Conservation (phyloP, 495 filamentous ascomycete genomes). For the Xanthoparmelia taractica region DNA sequence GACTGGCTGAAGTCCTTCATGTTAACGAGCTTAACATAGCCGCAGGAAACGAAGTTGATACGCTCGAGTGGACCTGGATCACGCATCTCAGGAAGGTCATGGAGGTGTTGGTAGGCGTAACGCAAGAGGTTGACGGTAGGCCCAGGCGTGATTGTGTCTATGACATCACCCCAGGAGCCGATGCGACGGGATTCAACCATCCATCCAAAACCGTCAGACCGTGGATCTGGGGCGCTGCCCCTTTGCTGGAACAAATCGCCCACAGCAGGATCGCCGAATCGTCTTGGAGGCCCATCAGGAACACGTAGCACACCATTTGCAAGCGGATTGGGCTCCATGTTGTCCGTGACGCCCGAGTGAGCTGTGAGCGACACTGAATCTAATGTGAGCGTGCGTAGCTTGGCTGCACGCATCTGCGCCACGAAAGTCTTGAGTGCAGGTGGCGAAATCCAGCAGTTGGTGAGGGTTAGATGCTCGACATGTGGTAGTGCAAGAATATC, state of each 20-base stretch:
- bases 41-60: constrained; percentile 39
- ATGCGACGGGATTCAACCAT: constrained; percentile 17
- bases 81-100: constrained; percentile 9
- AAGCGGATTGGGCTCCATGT: constrained; percentile 8
- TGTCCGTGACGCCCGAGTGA: constrained; percentile 1
- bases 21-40: constrained; percentile 33
- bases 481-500: constrained; percentile 34
- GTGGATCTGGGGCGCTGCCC: constrained; percentile 8
- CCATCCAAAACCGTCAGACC: constrained; percentile 12
- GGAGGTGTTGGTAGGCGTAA: constrained; percentile 20
- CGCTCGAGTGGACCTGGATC: constrained; percentile 21
- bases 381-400: constrained; percentile 34
- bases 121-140: constrained; percentile 27
- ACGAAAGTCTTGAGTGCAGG: constrained; percentile 33
- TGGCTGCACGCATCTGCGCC: constrained; percentile 15
- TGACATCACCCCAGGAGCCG: constrained; percentile 36
- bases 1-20: constrained; percentile 15
- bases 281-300: constrained; percentile 19
- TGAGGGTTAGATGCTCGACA: constrained; percentile 46
- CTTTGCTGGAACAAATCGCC: constrained; percentile 14
- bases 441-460: constrained; percentile 48
- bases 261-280: constrained; percentile 1
- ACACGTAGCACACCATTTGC: constrained; percentile 1
- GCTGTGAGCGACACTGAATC: constrained; percentile 42
- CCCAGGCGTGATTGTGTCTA: constrained; percentile 38